Conservation (phyloP, 345 rosid species). For the Moringa oleifera region DNA sequence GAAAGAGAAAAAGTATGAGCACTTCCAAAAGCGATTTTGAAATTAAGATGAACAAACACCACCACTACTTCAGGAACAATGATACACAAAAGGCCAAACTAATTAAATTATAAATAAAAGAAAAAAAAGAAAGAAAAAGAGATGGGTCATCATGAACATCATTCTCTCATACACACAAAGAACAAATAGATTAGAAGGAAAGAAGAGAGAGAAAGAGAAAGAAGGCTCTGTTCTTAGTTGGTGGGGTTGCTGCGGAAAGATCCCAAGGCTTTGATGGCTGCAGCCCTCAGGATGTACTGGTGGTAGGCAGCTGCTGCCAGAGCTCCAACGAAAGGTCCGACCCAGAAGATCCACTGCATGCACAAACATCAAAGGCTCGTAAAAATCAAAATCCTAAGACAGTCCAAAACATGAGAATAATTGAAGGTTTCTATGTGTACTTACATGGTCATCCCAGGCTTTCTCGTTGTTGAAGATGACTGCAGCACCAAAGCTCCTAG, state of each 20-base stretch:
- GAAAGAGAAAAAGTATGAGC: no score
- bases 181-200: not conserved
- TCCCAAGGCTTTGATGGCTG: conserved; percentile 60
- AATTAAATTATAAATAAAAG: no score
- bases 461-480: conserved; percentile 54
- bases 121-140: no score
- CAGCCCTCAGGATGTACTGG: conserved; percentile 63
- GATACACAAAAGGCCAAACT: not conserved
- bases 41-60: no score
- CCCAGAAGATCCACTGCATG: conserved; percentile 77
- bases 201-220: no score
- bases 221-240: conserved; percentile 39
- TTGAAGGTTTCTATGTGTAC: no score
- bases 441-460: conserved; percentile 59
- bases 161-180: not conserved
- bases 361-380: no score
- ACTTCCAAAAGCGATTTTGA: no score
- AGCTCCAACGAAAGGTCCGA: conserved; percentile 70
- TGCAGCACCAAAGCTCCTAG: conserved; percentile 76
- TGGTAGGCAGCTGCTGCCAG: conserved; percentile 71
- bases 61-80: not conserved
- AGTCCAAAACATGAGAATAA: no score
- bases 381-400: no score
- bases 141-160: not conserved
- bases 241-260: conserved; percentile 62